phyloP scores from a whole-genome alignment of 805 yeast genomes.

The Monosporozyma yasuniensis region DNA sequence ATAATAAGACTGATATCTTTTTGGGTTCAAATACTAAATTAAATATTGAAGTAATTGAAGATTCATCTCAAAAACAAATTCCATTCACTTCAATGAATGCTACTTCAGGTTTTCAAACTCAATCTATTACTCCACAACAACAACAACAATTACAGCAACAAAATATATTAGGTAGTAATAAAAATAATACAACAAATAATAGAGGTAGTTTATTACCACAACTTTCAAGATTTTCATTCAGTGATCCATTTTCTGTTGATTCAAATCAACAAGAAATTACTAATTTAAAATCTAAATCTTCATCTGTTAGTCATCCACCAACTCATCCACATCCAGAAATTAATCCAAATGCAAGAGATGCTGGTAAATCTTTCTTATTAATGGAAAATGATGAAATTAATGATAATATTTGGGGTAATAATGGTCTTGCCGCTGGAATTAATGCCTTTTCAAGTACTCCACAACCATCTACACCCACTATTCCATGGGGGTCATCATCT shows the following conservation, averaged over 20 bases:
- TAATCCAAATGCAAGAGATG: conserved; percentile 24
- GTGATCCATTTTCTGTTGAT: conserved; percentile 48
- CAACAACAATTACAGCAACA: conserved; percentile 3
- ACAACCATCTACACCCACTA: conserved; percentile 26
- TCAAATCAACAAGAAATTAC: conserved; percentile 8
- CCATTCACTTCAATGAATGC: conserved; percentile 8
- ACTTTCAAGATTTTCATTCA: conserved; percentile 60
- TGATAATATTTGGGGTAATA: conserved; percentile 30
- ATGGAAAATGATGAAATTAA: conserved; percentile 34
- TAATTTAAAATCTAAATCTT: conserved; percentile 1
- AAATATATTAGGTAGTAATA: neutral
- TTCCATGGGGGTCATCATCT: conserved; percentile 22
- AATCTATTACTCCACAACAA: neutral
- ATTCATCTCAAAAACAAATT: conserved; percentile 23
- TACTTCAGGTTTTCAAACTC: neutral
- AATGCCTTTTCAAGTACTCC: conserved; percentile 22
- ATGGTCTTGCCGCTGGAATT: conserved; percentile 25
- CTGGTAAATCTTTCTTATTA: conserved; percentile 35
- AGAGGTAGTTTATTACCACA: conserved; percentile 44
- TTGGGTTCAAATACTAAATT: conserved; percentile 42
- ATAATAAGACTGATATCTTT: conserved; percentile 34
- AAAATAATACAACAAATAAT: neutral
- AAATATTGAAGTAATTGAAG: conserved; percentile 36
- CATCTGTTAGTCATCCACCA: conserved; percentile 3
- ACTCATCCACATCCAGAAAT: neutral